Base-by-base conservation (phyloP, 208 protist species). In the Trypanosoma cruzi region DNA sequence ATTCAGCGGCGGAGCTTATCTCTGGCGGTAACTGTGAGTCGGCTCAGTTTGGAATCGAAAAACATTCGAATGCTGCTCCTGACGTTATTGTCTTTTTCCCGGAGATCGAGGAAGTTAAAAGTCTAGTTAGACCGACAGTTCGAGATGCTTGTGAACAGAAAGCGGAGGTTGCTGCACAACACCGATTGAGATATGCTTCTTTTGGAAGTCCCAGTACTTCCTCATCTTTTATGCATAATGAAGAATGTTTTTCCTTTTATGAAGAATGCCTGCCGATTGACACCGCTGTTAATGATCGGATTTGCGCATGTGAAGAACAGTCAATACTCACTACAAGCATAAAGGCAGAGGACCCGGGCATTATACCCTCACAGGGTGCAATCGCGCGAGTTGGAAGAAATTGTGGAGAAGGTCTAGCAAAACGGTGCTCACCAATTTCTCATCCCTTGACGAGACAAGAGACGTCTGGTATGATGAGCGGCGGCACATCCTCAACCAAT, bases 211-310 rank as follows among this genome's bases (percentile, higher is more conserved):
- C 1, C 4, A 18, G 48, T 44, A 58, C 62, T 13, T 50, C 62
- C 8, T 22, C 20, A 10, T 67, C 48, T 67, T 67, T 67, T 48
- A 31, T 42, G 32, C 58, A 49, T 58, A 48, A 48, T 58, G n/a
- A 32, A 24, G 62, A 67, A 34, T 46, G n/a, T 44, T n/a, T 31
- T 10, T 13, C 20, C 16, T 1, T 58, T 3, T 34, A 57, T 22
- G 10, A 40, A 16, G 49, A 49, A 67, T 13, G 2, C 4, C 2
- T 58, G 18, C 26, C 0, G 26, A 67, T 8, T 55, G 28, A 24
- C 4, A 1, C 2, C 22, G 62, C n/a, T 31, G 29, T 6, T 22
- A 5, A 16, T 49, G 6, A n/a, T 24, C 48, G 16, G 2, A 0
- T 6, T 24, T 18, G 20, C 26, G 18, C 31, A 67, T 34, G 32